phyloP scores from a whole-genome alignment of 805 yeast species.

The Starmerella vaccinii region DNA sequence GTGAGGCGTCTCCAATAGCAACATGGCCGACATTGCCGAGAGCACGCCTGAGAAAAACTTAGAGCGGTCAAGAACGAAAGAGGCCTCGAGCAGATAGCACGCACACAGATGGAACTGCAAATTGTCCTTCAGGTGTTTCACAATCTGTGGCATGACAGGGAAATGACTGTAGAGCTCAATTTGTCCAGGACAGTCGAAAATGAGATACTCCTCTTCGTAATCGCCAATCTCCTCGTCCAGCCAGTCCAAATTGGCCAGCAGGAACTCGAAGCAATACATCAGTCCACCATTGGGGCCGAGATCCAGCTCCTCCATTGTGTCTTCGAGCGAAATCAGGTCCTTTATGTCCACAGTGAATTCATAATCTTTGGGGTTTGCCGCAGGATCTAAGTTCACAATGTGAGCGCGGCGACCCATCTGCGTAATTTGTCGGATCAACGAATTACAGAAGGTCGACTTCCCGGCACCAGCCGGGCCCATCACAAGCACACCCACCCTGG shows the following conservation, averaged over 20 bases:
- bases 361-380: slow-evolving; percentile 85
- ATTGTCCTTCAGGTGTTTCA: slow-evolving; percentile 68
- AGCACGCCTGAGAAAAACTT: slow-evolving; percentile 93
- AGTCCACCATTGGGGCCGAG: slow-evolving; percentile 94
- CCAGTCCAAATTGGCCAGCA: slow-evolving; percentile 89
- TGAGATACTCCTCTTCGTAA: slow-evolving; percentile 82
- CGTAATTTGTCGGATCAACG: slow-evolving; percentile 79
- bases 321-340: slow-evolving; percentile 80
- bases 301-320: slow-evolving; percentile 89
- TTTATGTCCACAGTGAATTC: slow-evolving; percentile 89
- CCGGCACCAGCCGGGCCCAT: slow-evolving; percentile 99
- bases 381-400: slow-evolving; percentile 91
- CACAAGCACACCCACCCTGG: slow-evolving; percentile 87
- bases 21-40: slow-evolving; percentile 98
- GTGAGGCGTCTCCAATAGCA: slow-evolving; percentile 87
- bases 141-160: slow-evolving; percentile 83
- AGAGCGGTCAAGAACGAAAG: slow-evolving; percentile 79
- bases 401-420: slow-evolving; percentile 87
- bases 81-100: slow-evolving; percentile 83
- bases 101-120: slow-evolving; percentile 86
- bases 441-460: slow-evolving; percentile 82
- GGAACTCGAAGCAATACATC: slow-evolving; percentile 81
- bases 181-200: slow-evolving; percentile 96
- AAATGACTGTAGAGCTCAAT: slow-evolving; percentile 90
- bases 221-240: slow-evolving; percentile 95